Percentiles rank a stretch among this genome's conserved stretches.
phyloP scores from a whole-genome alignment of 2,329 filamentous ascomycete genomes.

The Periglandula ipomoeae region DNA sequence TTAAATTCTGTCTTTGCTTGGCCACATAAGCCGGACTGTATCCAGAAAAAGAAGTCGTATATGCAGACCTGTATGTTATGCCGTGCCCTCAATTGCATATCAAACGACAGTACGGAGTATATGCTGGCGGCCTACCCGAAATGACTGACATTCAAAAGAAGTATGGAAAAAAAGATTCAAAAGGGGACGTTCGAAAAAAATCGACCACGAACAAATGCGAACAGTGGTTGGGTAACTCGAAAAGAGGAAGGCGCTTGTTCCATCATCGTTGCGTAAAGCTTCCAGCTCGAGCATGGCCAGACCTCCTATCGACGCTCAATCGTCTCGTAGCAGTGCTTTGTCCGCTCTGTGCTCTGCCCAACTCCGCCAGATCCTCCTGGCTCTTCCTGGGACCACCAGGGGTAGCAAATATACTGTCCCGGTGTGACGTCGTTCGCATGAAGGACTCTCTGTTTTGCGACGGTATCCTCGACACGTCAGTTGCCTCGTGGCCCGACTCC shows the following conservation, averaged over 20 bases:
- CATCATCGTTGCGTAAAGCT: neutral
- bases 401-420: constrained; percentile 18
- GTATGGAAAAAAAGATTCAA: too few species aligned
- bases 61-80: neutral
- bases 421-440: constrained; percentile 7
- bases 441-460: constrained; percentile 8
- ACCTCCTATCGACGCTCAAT: constrained; percentile 14
- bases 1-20: too few species aligned
- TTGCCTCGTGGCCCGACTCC: neutral
- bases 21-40: too few species aligned
- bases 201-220: too few species aligned
- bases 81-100: neutral
- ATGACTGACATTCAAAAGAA: too few species aligned
- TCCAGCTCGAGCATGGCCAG: neutral
- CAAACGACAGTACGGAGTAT: too few species aligned
- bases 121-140: too few species aligned
- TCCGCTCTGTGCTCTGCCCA: constrained; percentile 20
- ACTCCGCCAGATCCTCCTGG: constrained; percentile 25
- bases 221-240: too few species aligned
- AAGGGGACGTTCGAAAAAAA: too few species aligned
- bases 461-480: constrained; percentile 5
- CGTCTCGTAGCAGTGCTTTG: constrained; percentile 22
- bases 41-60: too few species aligned
- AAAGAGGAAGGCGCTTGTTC: too few species aligned
- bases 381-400: constrained; percentile 21